phyloP scores from a whole-genome alignment of 768 basidiomycete genomes.

The Auriscalpium vulgare region DNA sequence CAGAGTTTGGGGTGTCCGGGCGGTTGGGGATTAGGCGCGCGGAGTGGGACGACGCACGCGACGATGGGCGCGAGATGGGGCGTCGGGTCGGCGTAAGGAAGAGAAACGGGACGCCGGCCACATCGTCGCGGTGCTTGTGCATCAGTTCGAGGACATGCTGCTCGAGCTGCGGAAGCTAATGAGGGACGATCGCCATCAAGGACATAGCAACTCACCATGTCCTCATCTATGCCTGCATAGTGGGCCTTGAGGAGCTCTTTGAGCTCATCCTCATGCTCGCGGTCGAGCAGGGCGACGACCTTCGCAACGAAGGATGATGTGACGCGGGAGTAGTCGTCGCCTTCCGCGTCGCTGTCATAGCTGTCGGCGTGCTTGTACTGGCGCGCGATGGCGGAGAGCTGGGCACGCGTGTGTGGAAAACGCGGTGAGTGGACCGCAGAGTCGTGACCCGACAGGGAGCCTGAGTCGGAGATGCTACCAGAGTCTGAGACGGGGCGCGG shows the following conservation, averaged over 20 bases:
- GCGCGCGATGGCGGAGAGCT: slow-evolving; percentile 65
- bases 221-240: slow-evolving; percentile 54
- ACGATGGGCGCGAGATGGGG: slow-evolving; percentile 74
- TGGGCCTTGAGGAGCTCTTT: slow-evolving; percentile 65
- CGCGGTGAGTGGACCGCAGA: slow-evolving; percentile 23
- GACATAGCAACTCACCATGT: slow-evolving; percentile 41
- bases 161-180: slow-evolving; percentile 47
- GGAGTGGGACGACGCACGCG: slow-evolving; percentile 68
- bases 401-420: slow-evolving; percentile 80
- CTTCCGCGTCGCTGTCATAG: slow-evolving; percentile 50
- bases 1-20: slow-evolving; percentile 70
- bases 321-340: slow-evolving; percentile 45
- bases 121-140: slow-evolving; percentile 89
- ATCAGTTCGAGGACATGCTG: slow-evolving; percentile 89
- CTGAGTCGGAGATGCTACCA: slow-evolving; percentile 13
- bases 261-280: slow-evolving; percentile 84
- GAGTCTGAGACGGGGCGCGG: slow-evolving; percentile 9
- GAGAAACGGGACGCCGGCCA: slow-evolving; percentile 74
- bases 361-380: slow-evolving; percentile 58
- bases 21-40: slow-evolving; percentile 50
- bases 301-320: slow-evolving; percentile 55
- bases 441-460: slow-evolving; percentile 6
- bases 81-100: slow-evolving; percentile 75
- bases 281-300: slow-evolving; percentile 64
- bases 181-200: no score